Percentiles rank a stretch among this genome's conserved stretches.
phyloP scores from a whole-genome alignment of 768 basidiomycete genomes.

The Kwoniella dendrophila region DNA sequence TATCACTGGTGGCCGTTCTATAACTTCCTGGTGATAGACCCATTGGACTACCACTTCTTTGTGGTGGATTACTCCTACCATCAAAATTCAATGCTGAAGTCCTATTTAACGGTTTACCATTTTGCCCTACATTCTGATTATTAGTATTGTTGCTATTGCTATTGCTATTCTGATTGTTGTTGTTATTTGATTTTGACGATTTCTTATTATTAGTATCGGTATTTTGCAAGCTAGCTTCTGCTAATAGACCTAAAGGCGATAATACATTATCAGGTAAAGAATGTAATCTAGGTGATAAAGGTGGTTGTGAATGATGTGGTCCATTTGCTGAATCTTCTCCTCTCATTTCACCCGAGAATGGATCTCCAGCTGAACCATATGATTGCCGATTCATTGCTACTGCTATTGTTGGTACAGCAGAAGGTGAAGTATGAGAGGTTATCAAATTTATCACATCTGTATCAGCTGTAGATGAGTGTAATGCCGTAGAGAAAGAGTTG shows the following conservation, averaged over 20 bases:
- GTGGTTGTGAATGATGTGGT: slow-evolving; percentile 39
- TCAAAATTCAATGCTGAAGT: slow-evolving; percentile 33
- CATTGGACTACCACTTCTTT: slow-evolving; percentile 23
- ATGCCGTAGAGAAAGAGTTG: slow-evolving; percentile 46
- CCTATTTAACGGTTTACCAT: slow-evolving; percentile 27
- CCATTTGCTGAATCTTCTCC: slow-evolving; percentile 33
- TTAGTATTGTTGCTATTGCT: neutral
- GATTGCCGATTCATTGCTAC: slow-evolving; percentile 43
- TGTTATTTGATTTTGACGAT: neutral
- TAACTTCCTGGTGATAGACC: slow-evolving; percentile 25
- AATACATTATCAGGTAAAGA: slow-evolving; percentile 87
- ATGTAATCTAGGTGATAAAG: slow-evolving; percentile 80
- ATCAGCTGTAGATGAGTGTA: slow-evolving; percentile 36
- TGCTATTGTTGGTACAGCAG: slow-evolving; percentile 41
- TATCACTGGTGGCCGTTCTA: slow-evolving; percentile 43
- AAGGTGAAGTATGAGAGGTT: slow-evolving; percentile 44
- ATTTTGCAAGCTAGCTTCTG: slow-evolving; percentile 71
- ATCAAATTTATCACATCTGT: slow-evolving; percentile 49
- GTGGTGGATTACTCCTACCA: slow-evolving; percentile 7
- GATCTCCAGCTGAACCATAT: slow-evolving; percentile 24
- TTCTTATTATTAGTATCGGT: slow-evolving; percentile 29
- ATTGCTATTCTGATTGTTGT: neutral
- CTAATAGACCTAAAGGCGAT: slow-evolving; percentile 88
- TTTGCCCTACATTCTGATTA: neutral
- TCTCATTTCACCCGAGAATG: slow-evolving; percentile 25